A percentile compares a stretch with the other conserved stretches of the same genome.
phyloP scores from a whole-genome alignment of 495 filamentous ascomycete genomes.

The Schizothecium vesticola region DNA sequence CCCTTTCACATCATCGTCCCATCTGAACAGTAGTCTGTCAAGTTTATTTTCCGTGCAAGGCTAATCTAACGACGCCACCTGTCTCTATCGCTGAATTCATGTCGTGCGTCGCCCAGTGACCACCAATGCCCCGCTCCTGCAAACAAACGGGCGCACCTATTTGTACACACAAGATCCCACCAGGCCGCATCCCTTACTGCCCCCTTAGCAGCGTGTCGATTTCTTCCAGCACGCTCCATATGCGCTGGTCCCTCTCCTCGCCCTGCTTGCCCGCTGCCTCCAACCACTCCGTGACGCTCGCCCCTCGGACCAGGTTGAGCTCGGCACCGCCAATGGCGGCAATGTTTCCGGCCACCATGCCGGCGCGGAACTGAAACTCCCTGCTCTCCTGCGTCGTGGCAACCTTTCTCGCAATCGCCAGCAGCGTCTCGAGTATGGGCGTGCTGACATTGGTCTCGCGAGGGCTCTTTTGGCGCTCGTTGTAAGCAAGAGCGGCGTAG shows the following conservation, averaged over 20 bases:
- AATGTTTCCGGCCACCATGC: slow-evolving; percentile 80
- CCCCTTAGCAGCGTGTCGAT: slow-evolving; percentile 41
- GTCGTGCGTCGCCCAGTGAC: background rate
- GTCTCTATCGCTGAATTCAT: background rate
- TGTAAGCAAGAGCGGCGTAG: slow-evolving; percentile 59
- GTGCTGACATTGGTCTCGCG: slow-evolving; percentile 10
- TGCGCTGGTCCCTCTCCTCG: slow-evolving; percentile 45
- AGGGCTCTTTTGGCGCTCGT: slow-evolving; percentile 13
- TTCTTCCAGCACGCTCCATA: slow-evolving; percentile 36
- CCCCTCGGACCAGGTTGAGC: slow-evolving; percentile 39
- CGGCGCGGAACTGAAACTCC: slow-evolving; percentile 75
- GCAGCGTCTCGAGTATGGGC: slow-evolving; percentile 16
- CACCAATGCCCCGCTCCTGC: background rate
- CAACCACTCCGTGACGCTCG: slow-evolving; percentile 39
- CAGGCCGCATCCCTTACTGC: background rate
- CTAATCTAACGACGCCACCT: background rate
- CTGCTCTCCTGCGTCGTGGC: slow-evolving; percentile 62
- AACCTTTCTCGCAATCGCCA: slow-evolving; percentile 53
- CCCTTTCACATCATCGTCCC: too few relatives aligned
- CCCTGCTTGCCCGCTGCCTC: slow-evolving; percentile 38
- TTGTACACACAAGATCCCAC: background rate
- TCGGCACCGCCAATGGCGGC: slow-evolving; percentile 48
- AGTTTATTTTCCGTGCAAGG: background rate
- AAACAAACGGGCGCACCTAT: background rate
- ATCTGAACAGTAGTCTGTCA: background rate